These are phyloP conservation scores for Syzygium jambos DNA, from an alignment of 345 rosid species.

Conservation along the genomic window DNA sequence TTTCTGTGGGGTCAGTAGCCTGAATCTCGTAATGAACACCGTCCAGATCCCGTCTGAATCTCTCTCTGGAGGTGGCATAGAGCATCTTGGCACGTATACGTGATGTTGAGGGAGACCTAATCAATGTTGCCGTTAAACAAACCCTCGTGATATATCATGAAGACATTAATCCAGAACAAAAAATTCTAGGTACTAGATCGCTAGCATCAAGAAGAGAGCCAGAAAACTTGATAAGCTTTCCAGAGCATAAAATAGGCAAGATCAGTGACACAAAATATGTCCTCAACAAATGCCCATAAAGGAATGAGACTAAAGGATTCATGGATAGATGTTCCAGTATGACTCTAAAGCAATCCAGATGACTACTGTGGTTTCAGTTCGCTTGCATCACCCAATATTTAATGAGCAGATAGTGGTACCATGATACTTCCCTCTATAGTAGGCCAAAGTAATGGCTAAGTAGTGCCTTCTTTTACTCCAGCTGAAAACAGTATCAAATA, in stretches of 20 bases:
- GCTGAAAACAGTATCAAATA: neutral
- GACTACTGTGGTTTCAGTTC: neutral
- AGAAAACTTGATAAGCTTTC: neutral
- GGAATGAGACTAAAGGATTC: neutral
- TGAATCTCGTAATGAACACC: conserved; percentile 73
- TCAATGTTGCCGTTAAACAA: neutral
- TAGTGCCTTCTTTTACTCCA: neutral
- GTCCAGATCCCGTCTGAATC: conserved; percentile 52
- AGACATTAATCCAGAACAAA: neutral
- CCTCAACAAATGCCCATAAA: neutral
- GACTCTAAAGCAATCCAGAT: neutral
- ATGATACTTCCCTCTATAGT: neutral
- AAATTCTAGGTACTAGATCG: neutral
- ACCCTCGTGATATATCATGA: neutral
- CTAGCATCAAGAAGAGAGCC: neutral
- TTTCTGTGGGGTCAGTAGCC: conserved; percentile 73
- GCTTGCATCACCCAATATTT: neutral
- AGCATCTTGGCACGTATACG: conserved; percentile 60
- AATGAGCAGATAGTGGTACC: neutral
- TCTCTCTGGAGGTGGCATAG: conserved; percentile 60
- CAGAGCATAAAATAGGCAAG: neutral
- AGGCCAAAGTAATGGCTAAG: neutral
- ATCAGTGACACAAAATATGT: neutral
- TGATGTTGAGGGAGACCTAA: conserved; percentile 67
- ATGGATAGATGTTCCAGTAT: neutral